These are phyloP conservation scores for Pulveroboletus sp. DNA, from an alignment of 768 basidiomycete species.

Conservation along the genomic window DNA sequence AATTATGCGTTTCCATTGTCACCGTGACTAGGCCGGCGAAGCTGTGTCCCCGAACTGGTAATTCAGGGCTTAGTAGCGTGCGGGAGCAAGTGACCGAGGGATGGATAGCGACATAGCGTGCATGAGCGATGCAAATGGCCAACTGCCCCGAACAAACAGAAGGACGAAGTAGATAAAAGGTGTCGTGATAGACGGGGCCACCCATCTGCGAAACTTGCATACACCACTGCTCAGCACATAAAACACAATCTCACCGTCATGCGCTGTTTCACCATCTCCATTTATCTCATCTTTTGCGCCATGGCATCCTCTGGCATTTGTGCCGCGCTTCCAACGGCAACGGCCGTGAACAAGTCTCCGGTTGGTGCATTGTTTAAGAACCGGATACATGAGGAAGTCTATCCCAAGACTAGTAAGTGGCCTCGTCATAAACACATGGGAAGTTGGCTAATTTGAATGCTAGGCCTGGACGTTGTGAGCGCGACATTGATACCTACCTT, in stretches of 20 bases:
- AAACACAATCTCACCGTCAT: conserved; percentile 12
- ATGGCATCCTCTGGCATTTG: conserved; percentile 16
- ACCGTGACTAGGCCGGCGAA: not conserved
- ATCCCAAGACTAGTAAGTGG: conserved; percentile 13
- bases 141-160: conserved; percentile 3
- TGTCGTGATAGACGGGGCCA: not conserved
- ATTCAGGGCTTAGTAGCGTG: not conserved
- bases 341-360: not conserved
- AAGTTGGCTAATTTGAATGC: conserved; percentile 1
- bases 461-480: not conserved
- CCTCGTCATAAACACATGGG: not conserved
- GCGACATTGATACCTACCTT: not conserved
- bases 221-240: not conserved
- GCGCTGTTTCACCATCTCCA: conserved; percentile 9
- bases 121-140: conserved; percentile 10
- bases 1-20: not conserved
- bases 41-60: not conserved
- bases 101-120: not conserved
- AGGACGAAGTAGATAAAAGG: conserved; percentile 13
- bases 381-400: conserved; percentile 20
- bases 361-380: conserved; percentile 17
- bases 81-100: not conserved
- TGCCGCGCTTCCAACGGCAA: conserved; percentile 8
- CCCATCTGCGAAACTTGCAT: not conserved
- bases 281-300: conserved; percentile 12